Conservation (phyloP, 257 asterid genomes). For the Cinchona pubescens region DNA sequence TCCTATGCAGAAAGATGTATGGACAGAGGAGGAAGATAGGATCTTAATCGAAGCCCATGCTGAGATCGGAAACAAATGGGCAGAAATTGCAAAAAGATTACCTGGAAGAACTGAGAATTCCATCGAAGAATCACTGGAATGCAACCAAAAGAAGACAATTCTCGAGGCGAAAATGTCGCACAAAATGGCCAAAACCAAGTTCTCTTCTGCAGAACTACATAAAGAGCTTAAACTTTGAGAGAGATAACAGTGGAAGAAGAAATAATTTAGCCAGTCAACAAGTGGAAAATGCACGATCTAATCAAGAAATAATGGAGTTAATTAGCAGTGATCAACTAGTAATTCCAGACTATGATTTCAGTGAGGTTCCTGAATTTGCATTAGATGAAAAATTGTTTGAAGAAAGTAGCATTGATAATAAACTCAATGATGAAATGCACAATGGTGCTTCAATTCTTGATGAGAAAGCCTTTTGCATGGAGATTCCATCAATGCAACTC, state of each 20-base stretch:
- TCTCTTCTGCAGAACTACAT: conserved; percentile 77
- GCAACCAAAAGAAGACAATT: conserved; percentile 82
- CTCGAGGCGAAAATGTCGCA: conserved; percentile 65
- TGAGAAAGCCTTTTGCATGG: conserved; percentile 22
- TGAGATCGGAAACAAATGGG: conserved; percentile 83
- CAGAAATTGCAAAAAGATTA: conserved; percentile 71
- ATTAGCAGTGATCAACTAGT: neutral
- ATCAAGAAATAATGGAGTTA: neutral
- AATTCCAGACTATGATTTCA: conserved; percentile 21
- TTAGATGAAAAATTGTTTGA: conserved; percentile 33
- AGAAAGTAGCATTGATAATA: conserved; percentile 18
- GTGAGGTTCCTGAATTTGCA: conserved; percentile 26
- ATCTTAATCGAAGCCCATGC: conserved; percentile 64
- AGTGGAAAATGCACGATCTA: neutral
- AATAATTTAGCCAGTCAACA: neutral
- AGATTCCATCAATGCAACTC: conserved; percentile 21
- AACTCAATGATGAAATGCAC: conserved; percentile 15
- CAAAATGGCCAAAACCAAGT: conserved; percentile 78
- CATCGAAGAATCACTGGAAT: conserved; percentile 92
- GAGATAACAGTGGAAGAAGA: conserved; percentile 23
- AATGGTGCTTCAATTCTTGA: conserved; percentile 12
- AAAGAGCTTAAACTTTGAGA: conserved; percentile 52
- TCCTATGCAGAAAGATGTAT: conserved; percentile 57
- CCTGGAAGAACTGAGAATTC: conserved; percentile 80
- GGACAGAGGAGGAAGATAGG: conserved; percentile 87